Conservation (phyloP, 805 yeast genomes). For the Dipodascus albidus region DNA sequence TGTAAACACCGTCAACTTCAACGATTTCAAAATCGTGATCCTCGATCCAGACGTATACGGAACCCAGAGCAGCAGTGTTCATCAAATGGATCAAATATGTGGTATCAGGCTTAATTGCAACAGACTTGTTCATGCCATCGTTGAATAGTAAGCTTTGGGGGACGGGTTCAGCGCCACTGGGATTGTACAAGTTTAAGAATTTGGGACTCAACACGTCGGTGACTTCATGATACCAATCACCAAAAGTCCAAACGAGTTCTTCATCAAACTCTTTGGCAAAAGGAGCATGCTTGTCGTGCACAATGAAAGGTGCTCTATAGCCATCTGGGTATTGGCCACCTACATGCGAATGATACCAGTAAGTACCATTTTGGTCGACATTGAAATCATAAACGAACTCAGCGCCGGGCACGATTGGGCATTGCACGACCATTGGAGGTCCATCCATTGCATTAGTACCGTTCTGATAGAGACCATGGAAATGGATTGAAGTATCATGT, state of each 20-base stretch:
- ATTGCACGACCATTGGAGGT: slow-evolving; percentile 76
- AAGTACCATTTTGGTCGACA: slow-evolving; percentile 79
- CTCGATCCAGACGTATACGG: slow-evolving; percentile 81
- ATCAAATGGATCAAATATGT: slow-evolving; percentile 74
- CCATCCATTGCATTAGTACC: slow-evolving; percentile 81
- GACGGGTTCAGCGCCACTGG: slow-evolving; percentile 97
- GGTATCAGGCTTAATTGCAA: slow-evolving; percentile 65
- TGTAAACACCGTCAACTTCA: slow-evolving; percentile 86
- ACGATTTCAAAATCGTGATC: slow-evolving; percentile 79
- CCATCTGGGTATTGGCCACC: slow-evolving; percentile 91
- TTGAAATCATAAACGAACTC: slow-evolving; percentile 79
- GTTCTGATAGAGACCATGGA: slow-evolving; percentile 86
- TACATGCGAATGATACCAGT: slow-evolving; percentile 96
- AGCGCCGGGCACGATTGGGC: slow-evolving; percentile 79
- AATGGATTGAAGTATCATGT: slow-evolving; percentile 70
- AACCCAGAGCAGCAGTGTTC: slow-evolving; percentile 84
- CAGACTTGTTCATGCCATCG: slow-evolving; percentile 47
- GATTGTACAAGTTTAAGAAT: slow-evolving; percentile 69
- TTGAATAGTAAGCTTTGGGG: slow-evolving; percentile 75
- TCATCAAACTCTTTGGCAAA: slow-evolving; percentile 60
- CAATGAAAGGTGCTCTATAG: slow-evolving; percentile 43
- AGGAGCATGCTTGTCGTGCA: slow-evolving; percentile 57
- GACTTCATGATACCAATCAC: slow-evolving; percentile 81
- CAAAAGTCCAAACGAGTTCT: slow-evolving; percentile 53
- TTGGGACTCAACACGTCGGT: slow-evolving; percentile 36